Percentiles rank a stretch among this genome's conserved stretches.
phyloP scores from a whole-genome alignment of 2,329 filamentous ascomycete species.

The Xylaria sp. region DNA sequence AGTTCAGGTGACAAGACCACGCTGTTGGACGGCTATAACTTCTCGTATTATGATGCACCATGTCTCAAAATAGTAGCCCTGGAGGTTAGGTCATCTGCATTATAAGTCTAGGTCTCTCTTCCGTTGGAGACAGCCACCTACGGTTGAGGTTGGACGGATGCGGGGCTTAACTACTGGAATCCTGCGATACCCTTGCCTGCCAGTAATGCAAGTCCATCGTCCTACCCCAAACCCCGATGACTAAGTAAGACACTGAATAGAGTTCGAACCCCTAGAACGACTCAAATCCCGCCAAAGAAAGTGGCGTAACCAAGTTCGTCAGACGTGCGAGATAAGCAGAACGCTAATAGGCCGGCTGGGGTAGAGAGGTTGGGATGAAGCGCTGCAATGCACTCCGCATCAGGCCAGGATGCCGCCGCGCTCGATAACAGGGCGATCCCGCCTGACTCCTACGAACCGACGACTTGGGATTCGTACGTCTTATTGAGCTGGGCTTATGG shows the following conservation, averaged over 20 bases:
- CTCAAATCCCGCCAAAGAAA: not conserved
- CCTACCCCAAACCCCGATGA: not conserved
- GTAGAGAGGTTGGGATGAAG: slow-evolving; percentile 3
- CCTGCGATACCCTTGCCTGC: slow-evolving; percentile 11
- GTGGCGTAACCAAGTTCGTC: not conserved
- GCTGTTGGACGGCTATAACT: not conserved
- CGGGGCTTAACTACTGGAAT: slow-evolving; percentile 8
- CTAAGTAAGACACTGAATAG: slow-evolving; percentile 4
- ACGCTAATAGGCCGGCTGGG: slow-evolving; percentile 1
- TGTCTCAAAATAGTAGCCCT: not conserved
- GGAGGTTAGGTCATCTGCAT: not conserved
- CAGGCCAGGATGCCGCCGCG: slow-evolving; percentile 13
- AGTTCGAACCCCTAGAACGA: not conserved
- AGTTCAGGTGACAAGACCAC: not conserved
- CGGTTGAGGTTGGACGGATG: slow-evolving; percentile 13
- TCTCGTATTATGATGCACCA: not conserved
- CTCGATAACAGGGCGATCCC: slow-evolving; percentile 23
- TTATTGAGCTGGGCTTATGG: not conserved
- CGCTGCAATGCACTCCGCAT: slow-evolving; percentile 12
- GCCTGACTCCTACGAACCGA: not conserved
- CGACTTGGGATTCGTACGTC: not conserved
- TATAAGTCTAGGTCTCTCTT: not conserved
- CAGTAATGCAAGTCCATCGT: not conserved
- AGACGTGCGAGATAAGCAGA: slow-evolving; percentile 7
- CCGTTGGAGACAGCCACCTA: not conserved